phyloP scores from a whole-genome alignment of 75 land plant genomes.

The Ceratopteris richardii region DNA sequence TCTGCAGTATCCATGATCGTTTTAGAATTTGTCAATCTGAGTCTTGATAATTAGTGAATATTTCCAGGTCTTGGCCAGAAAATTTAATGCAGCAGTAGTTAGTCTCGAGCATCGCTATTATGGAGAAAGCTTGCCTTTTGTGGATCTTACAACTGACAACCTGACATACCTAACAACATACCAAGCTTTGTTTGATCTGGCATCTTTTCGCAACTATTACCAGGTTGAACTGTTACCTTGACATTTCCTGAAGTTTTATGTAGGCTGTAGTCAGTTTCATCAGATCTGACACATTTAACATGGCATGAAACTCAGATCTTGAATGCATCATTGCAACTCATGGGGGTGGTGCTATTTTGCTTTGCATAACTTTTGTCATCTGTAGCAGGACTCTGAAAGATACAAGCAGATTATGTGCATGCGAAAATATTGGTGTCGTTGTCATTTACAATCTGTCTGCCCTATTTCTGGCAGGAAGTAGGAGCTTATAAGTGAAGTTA shows the following conservation, averaged over 20 bases:
- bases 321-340: too few species aligned
- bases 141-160: constrained; percentile 53
- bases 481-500: too few species aligned
- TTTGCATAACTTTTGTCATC: too few species aligned
- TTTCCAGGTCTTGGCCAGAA: constrained; percentile 77
- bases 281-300: not conserved
- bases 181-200: constrained; percentile 95
- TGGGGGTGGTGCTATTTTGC: too few species aligned
- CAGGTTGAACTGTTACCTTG: constrained; percentile 70
- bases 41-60: not conserved
- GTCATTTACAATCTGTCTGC: too few species aligned
- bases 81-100: constrained; percentile 93
- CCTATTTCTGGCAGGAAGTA: too few species aligned
- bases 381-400: too few species aligned
- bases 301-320: not conserved
- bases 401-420: too few species aligned
- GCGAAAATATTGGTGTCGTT: too few species aligned
- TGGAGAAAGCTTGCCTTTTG: constrained; percentile 89
- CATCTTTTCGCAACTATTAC: constrained; percentile 70
- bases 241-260: too few species aligned
- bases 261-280: too few species aligned
- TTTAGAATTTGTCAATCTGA: not conserved
- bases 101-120: constrained; percentile 97
- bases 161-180: constrained; percentile 84
- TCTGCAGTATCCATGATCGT: not conserved